A percentile compares a stretch with the other conserved stretches of the same genome.
Evolutionary conservation across 345 rosid genomes (phyloP).

Genomic region (Atalantia buxifolia): DNA sequence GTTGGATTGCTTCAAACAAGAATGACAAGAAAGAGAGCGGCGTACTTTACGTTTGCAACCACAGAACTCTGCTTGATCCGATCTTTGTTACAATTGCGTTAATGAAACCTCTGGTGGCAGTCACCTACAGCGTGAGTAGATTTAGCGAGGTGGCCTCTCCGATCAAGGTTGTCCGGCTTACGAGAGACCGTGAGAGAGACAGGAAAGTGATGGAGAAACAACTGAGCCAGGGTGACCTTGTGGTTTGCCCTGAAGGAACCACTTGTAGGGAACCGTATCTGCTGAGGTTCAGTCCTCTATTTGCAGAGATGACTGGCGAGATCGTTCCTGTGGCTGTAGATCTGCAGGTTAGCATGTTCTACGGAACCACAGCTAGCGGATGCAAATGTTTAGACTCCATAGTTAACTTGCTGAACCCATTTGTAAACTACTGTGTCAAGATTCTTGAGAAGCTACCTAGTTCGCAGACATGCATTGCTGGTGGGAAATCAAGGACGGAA

Average conservation of each 20-base stretch:
- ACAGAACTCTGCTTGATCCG: constrained; percentile 59
- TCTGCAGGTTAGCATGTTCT: constrained; percentile 41
- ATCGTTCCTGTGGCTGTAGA: constrained; percentile 52
- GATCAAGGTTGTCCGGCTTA: constrained; percentile 34
- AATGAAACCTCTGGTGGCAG: constrained; percentile 41
- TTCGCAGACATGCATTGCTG: constrained; percentile 20
- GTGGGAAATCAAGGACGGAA: constrained; percentile 26
- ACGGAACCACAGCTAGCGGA: constrained; percentile 60
- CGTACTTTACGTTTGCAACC: constrained; percentile 48
- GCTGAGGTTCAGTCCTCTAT: constrained; percentile 57
- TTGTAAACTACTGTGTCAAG: constrained; percentile 20
- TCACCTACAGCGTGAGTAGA: constrained; percentile 51
- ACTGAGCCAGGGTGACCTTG: constrained; percentile 39
- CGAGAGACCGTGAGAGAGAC: constrained; percentile 41
- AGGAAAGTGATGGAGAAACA: constrained; percentile 26
- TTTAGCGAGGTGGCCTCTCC: constrained; percentile 44
- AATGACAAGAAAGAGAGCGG: background rate
- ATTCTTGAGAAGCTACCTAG: constrained; percentile 36
- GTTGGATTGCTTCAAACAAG: background rate
- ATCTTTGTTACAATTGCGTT: constrained; percentile 22
- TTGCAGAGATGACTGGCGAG: constrained; percentile 47
- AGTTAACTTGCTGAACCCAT: constrained; percentile 46
- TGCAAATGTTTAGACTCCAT: constrained; percentile 44
- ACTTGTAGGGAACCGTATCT: constrained; percentile 64
- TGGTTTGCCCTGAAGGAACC: constrained; percentile 64